Evolutionary conservation across 768 basidiomycete genomes (phyloP).

Genomic region (Boletus rubescentipes): DNA sequence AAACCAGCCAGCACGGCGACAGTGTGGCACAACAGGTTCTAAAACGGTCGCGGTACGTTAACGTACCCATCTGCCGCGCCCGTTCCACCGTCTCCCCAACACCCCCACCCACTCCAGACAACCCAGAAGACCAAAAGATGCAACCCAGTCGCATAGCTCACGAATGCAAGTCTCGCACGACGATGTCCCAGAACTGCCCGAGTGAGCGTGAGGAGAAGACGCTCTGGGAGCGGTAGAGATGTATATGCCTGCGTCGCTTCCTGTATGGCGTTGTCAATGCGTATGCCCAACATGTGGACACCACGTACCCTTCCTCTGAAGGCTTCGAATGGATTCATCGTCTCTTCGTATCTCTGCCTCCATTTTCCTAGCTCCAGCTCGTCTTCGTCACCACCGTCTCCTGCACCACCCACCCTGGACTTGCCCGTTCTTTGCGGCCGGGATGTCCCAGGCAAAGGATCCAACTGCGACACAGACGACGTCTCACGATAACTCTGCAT

Average conservation of each 20-base stretch:
- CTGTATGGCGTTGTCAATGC: slow-evolving; percentile 40
- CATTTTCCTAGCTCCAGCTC: slow-evolving; percentile 84
- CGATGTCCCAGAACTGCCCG: slow-evolving; percentile 86
- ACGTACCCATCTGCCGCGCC: not conserved
- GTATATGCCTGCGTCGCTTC: slow-evolving; percentile 94
- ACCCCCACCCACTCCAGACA: slow-evolving; percentile 57
- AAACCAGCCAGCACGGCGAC: not conserved
- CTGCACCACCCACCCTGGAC: not conserved
- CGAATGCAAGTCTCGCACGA: slow-evolving; percentile 84
- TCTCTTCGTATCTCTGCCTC: slow-evolving; percentile 88
- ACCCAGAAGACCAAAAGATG: slow-evolving; percentile 83
- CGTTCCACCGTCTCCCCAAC: slow-evolving; percentile 48
- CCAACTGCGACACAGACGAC: slow-evolving; percentile 59
- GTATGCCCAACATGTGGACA: not conserved
- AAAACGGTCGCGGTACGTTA: slow-evolving; percentile 19
- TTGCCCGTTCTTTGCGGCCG: slow-evolving; percentile 4
- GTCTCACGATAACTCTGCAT: slow-evolving; percentile 96
- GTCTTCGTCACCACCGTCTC: slow-evolving; percentile 33
- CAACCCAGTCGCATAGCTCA: slow-evolving; percentile 78
- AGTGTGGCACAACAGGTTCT: not conserved
- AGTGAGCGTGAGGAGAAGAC: slow-evolving; percentile 82
- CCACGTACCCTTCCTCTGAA: slow-evolving; percentile 88
- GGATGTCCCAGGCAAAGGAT: slow-evolving; percentile 55
- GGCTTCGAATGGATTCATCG: slow-evolving; percentile 98
- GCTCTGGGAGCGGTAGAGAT: slow-evolving; percentile 87